Evolutionary conservation across 352 stramenopile species (phyloP).

Genomic region (Phytophthora crassamura): DNA sequence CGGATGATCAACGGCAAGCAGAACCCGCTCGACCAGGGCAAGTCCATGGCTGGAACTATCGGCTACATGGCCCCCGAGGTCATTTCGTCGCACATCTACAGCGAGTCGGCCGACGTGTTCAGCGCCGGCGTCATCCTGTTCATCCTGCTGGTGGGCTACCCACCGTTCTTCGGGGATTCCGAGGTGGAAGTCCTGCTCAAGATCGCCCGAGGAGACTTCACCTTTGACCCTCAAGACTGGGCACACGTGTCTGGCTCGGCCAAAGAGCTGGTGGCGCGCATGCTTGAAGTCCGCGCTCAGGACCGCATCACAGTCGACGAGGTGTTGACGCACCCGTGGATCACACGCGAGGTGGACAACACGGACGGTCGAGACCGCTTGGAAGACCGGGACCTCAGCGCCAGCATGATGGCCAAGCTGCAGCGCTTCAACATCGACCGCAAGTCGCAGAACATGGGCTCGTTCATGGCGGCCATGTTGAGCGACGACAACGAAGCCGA

Average conservation of each 20-base stretch:
- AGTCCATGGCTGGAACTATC: slow-evolving; percentile 78
- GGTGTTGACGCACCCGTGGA: slow-evolving; percentile 70
- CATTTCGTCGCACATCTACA: slow-evolving; percentile 73
- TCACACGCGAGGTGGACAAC: slow-evolving; percentile 35
- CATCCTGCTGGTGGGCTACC: slow-evolving; percentile 81
- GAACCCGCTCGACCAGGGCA: slow-evolving; percentile 66
- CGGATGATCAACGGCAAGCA: slow-evolving; percentile 79
- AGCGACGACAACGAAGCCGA: slow-evolving; percentile 60
- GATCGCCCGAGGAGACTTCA: slow-evolving; percentile 76
- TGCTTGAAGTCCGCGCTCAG: slow-evolving; percentile 77
- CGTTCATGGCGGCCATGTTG: slow-evolving; percentile 67
- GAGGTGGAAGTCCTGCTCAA: slow-evolving; percentile 84
- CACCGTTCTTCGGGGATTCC: slow-evolving; percentile 75
- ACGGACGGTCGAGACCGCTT: neutral
- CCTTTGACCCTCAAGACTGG: slow-evolving; percentile 74
- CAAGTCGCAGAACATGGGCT: slow-evolving; percentile 81
- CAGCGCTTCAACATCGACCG: slow-evolving; percentile 84
- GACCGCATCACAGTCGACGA: slow-evolving; percentile 79
- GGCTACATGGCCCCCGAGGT: slow-evolving; percentile 84
- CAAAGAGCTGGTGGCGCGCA: slow-evolving; percentile 73
- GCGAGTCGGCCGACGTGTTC: slow-evolving; percentile 75
- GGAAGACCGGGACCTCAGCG: slow-evolving; percentile 40
- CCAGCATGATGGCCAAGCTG: slow-evolving; percentile 56
- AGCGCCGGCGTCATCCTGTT: slow-evolving; percentile 85
- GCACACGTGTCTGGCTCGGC: slow-evolving; percentile 56